Base-by-base conservation (phyloP, 495 filamentous ascomycete genomes). In the Cryomyces minteri region DNA sequence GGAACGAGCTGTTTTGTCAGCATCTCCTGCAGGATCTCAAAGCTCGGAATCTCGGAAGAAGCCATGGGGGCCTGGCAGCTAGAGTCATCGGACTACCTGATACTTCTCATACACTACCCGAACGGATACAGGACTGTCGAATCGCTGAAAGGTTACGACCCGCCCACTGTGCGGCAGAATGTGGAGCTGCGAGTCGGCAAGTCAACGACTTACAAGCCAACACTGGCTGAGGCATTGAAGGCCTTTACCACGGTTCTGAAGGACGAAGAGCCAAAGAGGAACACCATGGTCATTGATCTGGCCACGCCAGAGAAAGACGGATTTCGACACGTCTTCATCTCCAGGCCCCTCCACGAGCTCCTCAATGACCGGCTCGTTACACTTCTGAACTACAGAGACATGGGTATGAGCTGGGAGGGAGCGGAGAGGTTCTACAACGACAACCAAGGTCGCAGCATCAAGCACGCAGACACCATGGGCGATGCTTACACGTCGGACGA, bases 31-130 rank as follows among this genome's bases (percentile, higher is more conserved):
- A 77, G 76, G 1, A 70, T 85, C 41, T 61, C 65, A 0, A 81
- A 80, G 49, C 69, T 94, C 2, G 77, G 71, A 2, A 73, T 96
- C 30, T 85, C 85, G 4, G 69, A 81, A 30, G 83, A 88, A 49
- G 80, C 74, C 1, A 68, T 81, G 60, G 69, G 76, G 51, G 80
- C 84, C 10, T 96, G 88, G 88, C 67, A 77, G 43, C 58, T 96
- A 12, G 55, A 71, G 10, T 57, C 64, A 0, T 58, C 63, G 0
- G 76, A 92, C 29, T 90, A 90, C 54, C 57, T 94, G 37, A 73
- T 92, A 5, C 65, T 93, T 5, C 67, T 94, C 10, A 69, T 94
- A n/a, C 70, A 73, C 40, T 88, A 80, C 51, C 59, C 65, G 0
- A 51, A 56, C 30, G 65, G 61, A 0, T 94, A 93, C 61, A 56